Percentiles rank a stretch among this genome's conserved stretches.
phyloP scores from a whole-genome alignment of 2,329 filamentous ascomycete species.

The Acephala macrosclerotiorum region DNA sequence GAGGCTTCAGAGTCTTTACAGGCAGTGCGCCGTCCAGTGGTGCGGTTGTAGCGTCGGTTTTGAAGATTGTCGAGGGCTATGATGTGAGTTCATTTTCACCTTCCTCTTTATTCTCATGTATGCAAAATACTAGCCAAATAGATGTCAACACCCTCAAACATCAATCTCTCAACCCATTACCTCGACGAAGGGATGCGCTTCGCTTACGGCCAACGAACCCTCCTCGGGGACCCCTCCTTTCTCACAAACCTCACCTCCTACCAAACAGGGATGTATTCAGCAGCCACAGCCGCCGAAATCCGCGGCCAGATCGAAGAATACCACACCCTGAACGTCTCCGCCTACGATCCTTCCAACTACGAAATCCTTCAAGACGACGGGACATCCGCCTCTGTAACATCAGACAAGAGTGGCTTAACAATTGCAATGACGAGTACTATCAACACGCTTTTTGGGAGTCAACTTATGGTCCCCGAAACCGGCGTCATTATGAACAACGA shows the following conservation, averaged over 20 bases:
- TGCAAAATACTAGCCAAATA: not conserved
- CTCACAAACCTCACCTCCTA: conserved; percentile 65
- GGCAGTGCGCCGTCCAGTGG: conserved; percentile 82
- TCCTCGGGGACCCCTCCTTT: conserved; percentile 69
- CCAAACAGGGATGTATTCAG: conserved; percentile 54
- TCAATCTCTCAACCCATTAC: conserved; percentile 69
- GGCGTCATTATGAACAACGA: conserved; percentile 73
- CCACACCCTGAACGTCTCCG: conserved; percentile 63
- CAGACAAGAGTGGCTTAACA: conserved; percentile 66
- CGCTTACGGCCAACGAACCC: conserved; percentile 67
- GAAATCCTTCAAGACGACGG: conserved; percentile 60
- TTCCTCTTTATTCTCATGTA: not conserved
- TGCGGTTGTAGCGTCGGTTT: conserved; percentile 73
- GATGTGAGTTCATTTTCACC: conserved; percentile 39
- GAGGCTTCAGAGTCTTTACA: conserved; percentile 73
- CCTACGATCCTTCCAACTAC: conserved; percentile 67
- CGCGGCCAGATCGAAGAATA: conserved; percentile 64
- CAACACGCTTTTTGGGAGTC: conserved; percentile 71
- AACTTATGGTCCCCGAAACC: conserved; percentile 64
- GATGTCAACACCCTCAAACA: conserved; percentile 61
- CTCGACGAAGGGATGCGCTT: conserved; percentile 73
- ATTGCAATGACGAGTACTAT: conserved; percentile 72
- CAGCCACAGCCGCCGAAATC: conserved; percentile 58
- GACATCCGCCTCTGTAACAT: conserved; percentile 59
- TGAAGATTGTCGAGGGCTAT: conserved; percentile 82